Evolutionary conservation across 2,329 filamentous ascomycete genomes (phyloP), one percentile per base, ranked within the genome.

Genomic region (Paraconiothyrium sp.): DNA sequence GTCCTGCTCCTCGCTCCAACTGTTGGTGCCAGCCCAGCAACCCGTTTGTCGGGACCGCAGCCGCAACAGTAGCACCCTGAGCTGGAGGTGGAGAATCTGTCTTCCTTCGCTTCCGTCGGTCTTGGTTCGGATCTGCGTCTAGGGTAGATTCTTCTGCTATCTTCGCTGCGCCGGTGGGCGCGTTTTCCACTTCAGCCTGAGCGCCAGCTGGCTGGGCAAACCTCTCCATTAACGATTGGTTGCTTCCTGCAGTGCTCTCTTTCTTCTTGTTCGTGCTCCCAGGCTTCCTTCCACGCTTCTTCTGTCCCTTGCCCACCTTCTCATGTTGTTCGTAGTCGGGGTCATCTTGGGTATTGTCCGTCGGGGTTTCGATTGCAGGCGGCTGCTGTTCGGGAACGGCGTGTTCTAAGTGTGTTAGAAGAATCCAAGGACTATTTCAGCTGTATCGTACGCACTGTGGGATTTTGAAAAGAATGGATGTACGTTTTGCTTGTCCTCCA

Each of bases 391-490:
- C 63, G 43, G 64, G 44, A 7, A 27, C 58, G 30, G 64, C 55
- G 14, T 59, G 63, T 59, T 63, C 74, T 74, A 51, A 1, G 0
- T 16, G 24, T 2, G 8, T 43, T 71, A 27, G 71, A 61, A 37
- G 22, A 10, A 13, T 2, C 32, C 3, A 16, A 8, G 13, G 20
- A 34, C 2, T 32, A 22, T 9, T 20, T 20, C 34, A 24, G 10
- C 6, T 16, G 14, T 13, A 32, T 7, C 8, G 16, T 11, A 34
- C 69, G 55, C 69, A 76, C 74, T 70, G 3, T 56, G 43, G 14
- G 69, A 62, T 58, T 76, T 78, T 30, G 73, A 65, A 59, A 80
- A 80, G 71, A 80, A 80, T 32, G 78, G 77, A 65, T 80, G 78
- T 54, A 79, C 57, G 63, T 58, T 67, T 63, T 78, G 72, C 56